Evolutionary conservation across 2,329 filamentous ascomycete genomes (phyloP), one percentile per base, ranked within the genome.

Genomic region (Xenoacremonium recifei): DNA sequence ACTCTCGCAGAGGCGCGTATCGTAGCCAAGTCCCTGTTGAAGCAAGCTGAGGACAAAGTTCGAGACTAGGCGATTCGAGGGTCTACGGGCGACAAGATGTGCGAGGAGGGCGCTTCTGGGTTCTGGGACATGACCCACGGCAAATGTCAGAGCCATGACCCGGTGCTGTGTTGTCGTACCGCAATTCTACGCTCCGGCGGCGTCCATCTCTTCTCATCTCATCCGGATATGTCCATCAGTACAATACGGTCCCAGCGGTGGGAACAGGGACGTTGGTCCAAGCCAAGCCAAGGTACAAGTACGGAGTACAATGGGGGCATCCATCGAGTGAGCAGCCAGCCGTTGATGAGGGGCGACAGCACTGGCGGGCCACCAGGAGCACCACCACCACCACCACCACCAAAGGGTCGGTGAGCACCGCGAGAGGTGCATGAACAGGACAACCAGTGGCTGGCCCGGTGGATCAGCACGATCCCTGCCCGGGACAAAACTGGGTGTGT

Each of bases 351-450:
- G 23, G 23, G 23, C 31, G 31, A 7, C 31, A n/a, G 15, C n/a
- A n/a, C n/a, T n/a, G n/a, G n/a, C n/a, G 23, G 23, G 23, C 23
- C 23, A 27, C 9, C 23, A 27, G 23, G 7, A 27, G 23, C 7
- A 27, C n/a, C n/a, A n/a, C n/a, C n/a, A n/a, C n/a, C n/a, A n/a
- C n/a, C n/a, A n/a, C n/a, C 23, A 27, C 23, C 23, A 27, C 23
- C 23, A 50, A 58, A 60, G 46, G 54, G 58, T 61, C 58, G 58
- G 58, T 61, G 58, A 61, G 56, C 51, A 59, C 53, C 54, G 42
- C 50, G 41, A 55, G 46, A 55, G 50, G 47, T 62, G 59, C 59
- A 61, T 61, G 58, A 61, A 61, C 58, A 59, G 54, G 50, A 58
- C 53, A 53, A 42, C 51, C 53, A 50, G 57, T 60, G 57, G 56